Evolutionary conservation across 108 stramenopile species (phyloP), one percentile per base, ranked within the genome.

Genomic region (Mayamaea pseudoterrestris): DNA sequence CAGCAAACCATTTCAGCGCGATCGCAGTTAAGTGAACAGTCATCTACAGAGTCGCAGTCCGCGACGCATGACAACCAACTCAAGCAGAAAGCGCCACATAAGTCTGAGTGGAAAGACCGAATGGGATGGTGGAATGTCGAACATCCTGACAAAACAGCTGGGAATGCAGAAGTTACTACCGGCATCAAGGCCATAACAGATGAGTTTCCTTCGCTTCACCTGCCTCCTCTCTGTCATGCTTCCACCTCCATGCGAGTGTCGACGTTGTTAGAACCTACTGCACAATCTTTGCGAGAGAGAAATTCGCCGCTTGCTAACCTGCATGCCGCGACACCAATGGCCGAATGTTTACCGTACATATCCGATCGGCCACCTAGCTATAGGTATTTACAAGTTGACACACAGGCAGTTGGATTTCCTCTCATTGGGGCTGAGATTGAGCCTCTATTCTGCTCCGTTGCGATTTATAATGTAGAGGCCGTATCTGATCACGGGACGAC

Each of bases 401-500:
- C 90, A 16, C 76, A 80, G 26, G 76, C 77, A 13, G 79, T 91
- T n/a, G 77, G 73, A n/a, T 91, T 91, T 53, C 76, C 84, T 7
- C 61, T 70, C 21, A 47, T 87, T 27, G 80, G 78, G 17, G 88
- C 76, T 1, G 90, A 91, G 55, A 65, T 82, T 14, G 90, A 91
- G 50, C 90, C 90, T 2, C 60, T 91, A 44, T 91, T 87, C 55
- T 91, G 90, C 48, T 76, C 78, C 5, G 42, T 91, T 13, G 71
- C 79, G 6, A 76, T 91, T 12, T 91, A 80, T 44, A 73, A 87
- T 54, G 80, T 91, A n/a, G 84, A 91, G 49, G 76, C 80, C 0
- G 46, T 63, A 16, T 42, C 72, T 1, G 40, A 43, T 21, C 46
- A 42, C 9, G 26, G 46, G 14, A 60, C 49, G 11, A 44, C 26